These are phyloP conservation scores for Eucalyptus cloeziana DNA, from an alignment of 345 rosid species.

Conservation along the genomic window DNA sequence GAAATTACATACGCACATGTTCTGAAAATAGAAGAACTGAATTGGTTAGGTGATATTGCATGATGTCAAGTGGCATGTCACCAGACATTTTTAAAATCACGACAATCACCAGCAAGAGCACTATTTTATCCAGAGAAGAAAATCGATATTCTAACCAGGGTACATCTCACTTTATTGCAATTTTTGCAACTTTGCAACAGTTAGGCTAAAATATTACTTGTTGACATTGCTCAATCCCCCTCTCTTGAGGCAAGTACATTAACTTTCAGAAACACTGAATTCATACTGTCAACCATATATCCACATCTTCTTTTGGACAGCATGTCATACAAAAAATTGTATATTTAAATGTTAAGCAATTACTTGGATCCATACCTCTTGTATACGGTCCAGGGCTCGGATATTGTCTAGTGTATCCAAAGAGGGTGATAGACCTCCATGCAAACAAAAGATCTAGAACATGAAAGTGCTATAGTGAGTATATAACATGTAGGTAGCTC, in stretches of 20 bases:
- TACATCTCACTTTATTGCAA: not conserved
- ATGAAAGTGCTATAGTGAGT: not conserved
- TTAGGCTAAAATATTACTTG: not conserved
- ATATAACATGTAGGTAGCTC: not conserved
- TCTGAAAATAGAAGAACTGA: not conserved
- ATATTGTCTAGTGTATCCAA: constrained; percentile 88
- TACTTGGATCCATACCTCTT: constrained; percentile 35
- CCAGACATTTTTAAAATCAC: not conserved
- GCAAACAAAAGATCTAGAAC: constrained; percentile 79
- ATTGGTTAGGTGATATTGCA: not conserved
- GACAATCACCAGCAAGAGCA: not conserved
- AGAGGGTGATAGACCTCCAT: constrained; percentile 93
- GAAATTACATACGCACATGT: not conserved
- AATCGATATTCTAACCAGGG: not conserved
- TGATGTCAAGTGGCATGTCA: not conserved
- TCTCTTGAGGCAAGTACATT: not conserved
- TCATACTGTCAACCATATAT: not conserved
- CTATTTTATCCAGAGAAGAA: not conserved
- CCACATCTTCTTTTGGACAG: not conserved
- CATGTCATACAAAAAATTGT: not conserved
- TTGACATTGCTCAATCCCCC: not conserved
- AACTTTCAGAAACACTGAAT: not conserved
- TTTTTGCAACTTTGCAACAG: not conserved
- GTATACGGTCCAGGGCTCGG: constrained; percentile 80
- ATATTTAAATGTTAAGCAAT: not conserved